These are phyloP conservation scores for Takakia lepidozioides DNA, from an alignment of 225 moss, liverwort and hornwort genomes.

Conservation along the genomic window DNA sequence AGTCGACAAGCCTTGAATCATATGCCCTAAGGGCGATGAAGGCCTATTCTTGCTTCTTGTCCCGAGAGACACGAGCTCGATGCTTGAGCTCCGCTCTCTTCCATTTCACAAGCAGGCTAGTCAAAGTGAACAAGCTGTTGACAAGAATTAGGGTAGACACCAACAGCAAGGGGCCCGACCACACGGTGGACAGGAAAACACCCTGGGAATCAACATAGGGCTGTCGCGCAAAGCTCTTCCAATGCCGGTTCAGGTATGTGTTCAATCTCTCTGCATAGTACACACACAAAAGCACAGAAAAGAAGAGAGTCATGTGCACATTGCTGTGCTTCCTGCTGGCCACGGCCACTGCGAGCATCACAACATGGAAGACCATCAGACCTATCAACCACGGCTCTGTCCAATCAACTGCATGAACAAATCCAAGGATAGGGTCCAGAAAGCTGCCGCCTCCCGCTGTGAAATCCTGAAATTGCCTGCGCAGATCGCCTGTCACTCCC, in stretches of 20 bases:
- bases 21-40: no score
- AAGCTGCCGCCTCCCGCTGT: constrained; percentile 15
- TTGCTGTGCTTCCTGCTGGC: constrained; percentile 30
- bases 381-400: constrained; percentile 57
- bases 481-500: constrained; percentile 20
- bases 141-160: constrained; percentile 44
- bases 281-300: constrained; percentile 25
- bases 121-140: constrained; percentile 35
- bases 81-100: constrained; percentile 51
- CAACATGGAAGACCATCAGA: constrained; percentile 27
- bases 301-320: constrained; percentile 34
- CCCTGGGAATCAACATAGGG: constrained; percentile 55
- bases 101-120: constrained; percentile 37
- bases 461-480: constrained; percentile 28
- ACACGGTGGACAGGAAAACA: constrained; percentile 45
- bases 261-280: constrained; percentile 49
- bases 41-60: constrained; percentile 37
- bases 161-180: constrained; percentile 45
- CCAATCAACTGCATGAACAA: constrained; percentile 48
- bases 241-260: constrained; percentile 21
- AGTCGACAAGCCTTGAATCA: no score
- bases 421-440: constrained; percentile 24
- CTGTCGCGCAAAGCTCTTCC: constrained; percentile 43
- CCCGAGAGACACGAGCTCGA: constrained; percentile 25
- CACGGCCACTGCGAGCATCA: constrained; percentile 17